phyloP scores from a whole-genome alignment of 2,329 filamentous ascomycete species.

The Hypoxylon sp. region DNA sequence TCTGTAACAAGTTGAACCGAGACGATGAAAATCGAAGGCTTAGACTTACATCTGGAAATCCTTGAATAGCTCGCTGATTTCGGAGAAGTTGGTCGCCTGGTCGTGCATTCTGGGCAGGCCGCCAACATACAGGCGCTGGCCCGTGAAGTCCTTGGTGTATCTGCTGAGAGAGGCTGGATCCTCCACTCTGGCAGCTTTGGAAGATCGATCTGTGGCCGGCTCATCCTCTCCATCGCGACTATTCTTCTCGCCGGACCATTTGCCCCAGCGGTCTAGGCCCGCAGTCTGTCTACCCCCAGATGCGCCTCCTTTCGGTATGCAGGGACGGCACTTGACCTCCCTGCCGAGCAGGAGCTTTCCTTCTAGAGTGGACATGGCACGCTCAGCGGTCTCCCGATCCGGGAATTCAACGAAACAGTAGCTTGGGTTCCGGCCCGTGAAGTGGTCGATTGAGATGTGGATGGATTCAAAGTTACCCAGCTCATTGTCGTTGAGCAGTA shows the following conservation, averaged over 20 bases:
- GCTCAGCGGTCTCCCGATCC: slow-evolving; percentile 69
- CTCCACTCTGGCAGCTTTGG: neutral
- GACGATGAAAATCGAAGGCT: neutral
- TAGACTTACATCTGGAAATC: slow-evolving; percentile 61
- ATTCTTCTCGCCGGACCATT: slow-evolving; percentile 56
- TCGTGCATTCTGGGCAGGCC: slow-evolving; percentile 65
- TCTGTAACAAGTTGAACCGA: neutral
- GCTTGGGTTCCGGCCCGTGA: slow-evolving; percentile 77
- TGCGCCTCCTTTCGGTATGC: slow-evolving; percentile 66
- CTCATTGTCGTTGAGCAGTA: slow-evolving; percentile 53
- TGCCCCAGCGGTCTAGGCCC: slow-evolving; percentile 61
- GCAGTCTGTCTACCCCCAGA: slow-evolving; percentile 45
- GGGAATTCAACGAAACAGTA: slow-evolving; percentile 82
- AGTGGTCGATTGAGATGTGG: slow-evolving; percentile 78
- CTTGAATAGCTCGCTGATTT: slow-evolving; percentile 64
- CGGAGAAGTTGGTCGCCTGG: slow-evolving; percentile 62
- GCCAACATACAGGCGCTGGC: slow-evolving; percentile 65
- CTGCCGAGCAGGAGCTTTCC: slow-evolving; percentile 70
- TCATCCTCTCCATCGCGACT: slow-evolving; percentile 20
- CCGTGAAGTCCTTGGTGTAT: slow-evolving; percentile 47
- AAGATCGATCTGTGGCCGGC: slow-evolving; percentile 5
- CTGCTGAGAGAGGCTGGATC: slow-evolving; percentile 24
- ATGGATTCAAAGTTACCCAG: slow-evolving; percentile 66
- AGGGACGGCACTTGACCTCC: slow-evolving; percentile 75
- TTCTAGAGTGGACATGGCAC: slow-evolving; percentile 70